Percentiles rank a stretch among this genome's conserved stretches.
phyloP scores from a whole-genome alignment of 139 green algal genomes.

The Tetratostichococcus sp. region DNA sequence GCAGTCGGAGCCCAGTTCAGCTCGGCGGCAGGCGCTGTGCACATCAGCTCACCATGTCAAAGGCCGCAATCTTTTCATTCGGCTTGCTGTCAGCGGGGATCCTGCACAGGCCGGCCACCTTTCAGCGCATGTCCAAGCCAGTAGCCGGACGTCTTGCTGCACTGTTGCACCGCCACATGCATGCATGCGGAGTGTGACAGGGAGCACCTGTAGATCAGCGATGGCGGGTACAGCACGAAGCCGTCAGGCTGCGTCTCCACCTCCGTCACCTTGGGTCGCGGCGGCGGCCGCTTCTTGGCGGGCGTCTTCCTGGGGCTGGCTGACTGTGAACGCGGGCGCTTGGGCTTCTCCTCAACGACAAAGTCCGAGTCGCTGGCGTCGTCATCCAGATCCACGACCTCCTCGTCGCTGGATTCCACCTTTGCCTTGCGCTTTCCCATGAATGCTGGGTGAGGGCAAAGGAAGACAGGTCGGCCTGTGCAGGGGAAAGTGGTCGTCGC shows the following conservation, averaged over 20 bases:
- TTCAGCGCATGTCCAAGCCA: too few relatives aligned
- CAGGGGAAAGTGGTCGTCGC: too few relatives aligned
- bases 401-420: too few relatives aligned
- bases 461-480: too few relatives aligned
- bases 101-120: too few relatives aligned
- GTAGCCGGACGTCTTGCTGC: too few relatives aligned
- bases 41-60: slow-evolving; percentile 57
- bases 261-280: not conserved
- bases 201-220: slow-evolving; percentile 43
- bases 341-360: not conserved
- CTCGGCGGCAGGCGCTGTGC: too few relatives aligned
- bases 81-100: slow-evolving; percentile 23
- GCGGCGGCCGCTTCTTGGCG: not conserved
- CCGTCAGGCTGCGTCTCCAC: slow-evolving; percentile 9
- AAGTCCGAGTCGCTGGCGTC: not conserved
- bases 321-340: too few relatives aligned
- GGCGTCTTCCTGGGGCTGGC: not conserved
- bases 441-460: too few relatives aligned
- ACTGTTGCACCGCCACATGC: too few relatives aligned
- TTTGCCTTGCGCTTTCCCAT: not conserved
- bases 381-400: not conserved
- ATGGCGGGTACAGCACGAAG: slow-evolving; percentile 34
- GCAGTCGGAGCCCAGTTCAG: too few relatives aligned
- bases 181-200: too few relatives aligned
- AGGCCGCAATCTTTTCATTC: slow-evolving; percentile 53